Conservation (phyloP, 352 stramenopile species). For the Pythium monospermum region DNA sequence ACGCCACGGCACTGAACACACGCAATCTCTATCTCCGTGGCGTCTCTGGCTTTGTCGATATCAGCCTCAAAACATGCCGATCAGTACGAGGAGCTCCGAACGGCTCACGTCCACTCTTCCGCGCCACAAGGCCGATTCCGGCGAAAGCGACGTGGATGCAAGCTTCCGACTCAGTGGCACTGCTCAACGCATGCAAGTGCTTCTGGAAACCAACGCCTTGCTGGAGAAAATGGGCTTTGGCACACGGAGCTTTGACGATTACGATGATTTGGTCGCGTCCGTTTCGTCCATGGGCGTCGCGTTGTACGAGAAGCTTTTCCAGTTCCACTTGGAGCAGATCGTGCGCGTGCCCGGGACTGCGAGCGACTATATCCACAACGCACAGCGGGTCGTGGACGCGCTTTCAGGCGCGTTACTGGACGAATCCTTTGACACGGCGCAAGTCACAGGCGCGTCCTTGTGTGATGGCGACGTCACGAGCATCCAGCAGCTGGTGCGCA, state of each 20-base stretch:
- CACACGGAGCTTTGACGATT: constrained; percentile 65
- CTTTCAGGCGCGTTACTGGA: constrained; percentile 66
- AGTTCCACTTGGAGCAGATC: constrained; percentile 70
- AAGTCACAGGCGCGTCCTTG: constrained; percentile 51
- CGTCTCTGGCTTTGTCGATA: background rate
- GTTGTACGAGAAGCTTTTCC: constrained; percentile 89
- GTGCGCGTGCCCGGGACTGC: constrained; percentile 50
- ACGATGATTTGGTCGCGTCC: constrained; percentile 77
- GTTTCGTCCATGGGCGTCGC: constrained; percentile 90
- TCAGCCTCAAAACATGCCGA: too few relatives aligned
- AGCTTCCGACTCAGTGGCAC: constrained; percentile 8
- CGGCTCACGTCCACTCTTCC: background rate
- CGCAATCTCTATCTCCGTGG: background rate
- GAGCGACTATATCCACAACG: constrained; percentile 85
- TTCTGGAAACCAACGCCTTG: constrained; percentile 69
- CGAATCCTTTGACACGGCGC: constrained; percentile 35
- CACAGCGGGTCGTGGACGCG: constrained; percentile 80
- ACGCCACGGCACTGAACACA: too few relatives aligned
- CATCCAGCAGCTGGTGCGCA: constrained; percentile 44
- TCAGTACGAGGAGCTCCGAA: background rate
- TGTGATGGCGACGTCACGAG: constrained; percentile 48
- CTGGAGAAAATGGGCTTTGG: constrained; percentile 75
- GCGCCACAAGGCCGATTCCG: background rate
- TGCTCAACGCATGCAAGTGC: constrained; percentile 15
- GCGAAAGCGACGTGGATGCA: background rate